Conservation (phyloP, 2,329 filamentous ascomycete genomes). For the Cytospora mali region DNA sequence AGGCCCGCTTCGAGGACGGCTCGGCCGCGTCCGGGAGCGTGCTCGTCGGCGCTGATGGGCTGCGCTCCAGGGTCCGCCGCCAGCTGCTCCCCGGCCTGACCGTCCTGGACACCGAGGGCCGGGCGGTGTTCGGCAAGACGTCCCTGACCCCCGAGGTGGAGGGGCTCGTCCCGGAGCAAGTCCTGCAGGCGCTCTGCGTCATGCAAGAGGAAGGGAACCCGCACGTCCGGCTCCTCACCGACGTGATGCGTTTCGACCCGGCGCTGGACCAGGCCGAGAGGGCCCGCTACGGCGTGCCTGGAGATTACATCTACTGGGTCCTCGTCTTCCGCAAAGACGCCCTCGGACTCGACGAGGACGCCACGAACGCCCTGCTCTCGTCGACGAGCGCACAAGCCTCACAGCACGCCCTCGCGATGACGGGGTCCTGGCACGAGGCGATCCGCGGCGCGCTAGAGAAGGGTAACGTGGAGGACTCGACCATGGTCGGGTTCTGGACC, state of each 20-base stretch:
- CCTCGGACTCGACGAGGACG: too few species aligned
- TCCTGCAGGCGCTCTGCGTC: slow-evolving; percentile 33
- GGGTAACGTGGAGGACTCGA: neutral
- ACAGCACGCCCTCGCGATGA: neutral
- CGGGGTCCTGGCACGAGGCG: slow-evolving; percentile 6
- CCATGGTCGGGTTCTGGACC: slow-evolving; percentile 10
- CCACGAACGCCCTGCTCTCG: neutral
- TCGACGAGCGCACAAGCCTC: too few species aligned
- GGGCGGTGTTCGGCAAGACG: slow-evolving; percentile 46
- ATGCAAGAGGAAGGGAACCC: slow-evolving; percentile 30
- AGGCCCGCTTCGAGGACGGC: slow-evolving; percentile 40
- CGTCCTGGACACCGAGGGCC: slow-evolving; percentile 41
- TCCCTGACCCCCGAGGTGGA: slow-evolving; percentile 35
- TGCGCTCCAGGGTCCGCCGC: slow-evolving; percentile 39
- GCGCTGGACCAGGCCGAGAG: neutral
- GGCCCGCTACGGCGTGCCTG: slow-evolving; percentile 24
- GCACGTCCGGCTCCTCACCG: slow-evolving; percentile 22
- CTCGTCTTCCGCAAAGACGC: slow-evolving; percentile 29
- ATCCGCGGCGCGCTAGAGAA: slow-evolving; percentile 6
- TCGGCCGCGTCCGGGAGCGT: slow-evolving; percentile 36
- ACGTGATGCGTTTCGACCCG: slow-evolving; percentile 27
- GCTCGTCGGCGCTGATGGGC: slow-evolving; percentile 45
- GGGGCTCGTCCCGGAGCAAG: slow-evolving; percentile 26
- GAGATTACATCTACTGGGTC: slow-evolving; percentile 42
- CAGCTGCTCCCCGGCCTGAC: slow-evolving; percentile 41